These are phyloP conservation scores for Septoria petroselini DNA, from an alignment of 2,329 filamentous ascomycete genomes.

Conservation along the genomic window DNA sequence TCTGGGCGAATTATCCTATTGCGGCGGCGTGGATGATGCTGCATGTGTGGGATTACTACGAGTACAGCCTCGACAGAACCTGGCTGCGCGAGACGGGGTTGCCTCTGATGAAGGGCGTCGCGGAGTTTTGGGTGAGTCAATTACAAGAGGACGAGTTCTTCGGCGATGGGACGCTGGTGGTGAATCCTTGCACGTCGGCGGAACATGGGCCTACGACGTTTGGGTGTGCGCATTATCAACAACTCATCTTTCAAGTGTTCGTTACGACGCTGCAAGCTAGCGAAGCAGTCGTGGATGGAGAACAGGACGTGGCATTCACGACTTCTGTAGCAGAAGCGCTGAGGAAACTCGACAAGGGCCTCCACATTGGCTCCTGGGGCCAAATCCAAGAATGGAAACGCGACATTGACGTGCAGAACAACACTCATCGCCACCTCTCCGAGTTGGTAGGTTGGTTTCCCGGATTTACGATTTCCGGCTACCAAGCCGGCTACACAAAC, in stretches of 20 bases:
- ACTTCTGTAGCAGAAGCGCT: slow-evolving; percentile 44
- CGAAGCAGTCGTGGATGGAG: slow-evolving; percentile 25
- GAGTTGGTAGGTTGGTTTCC: slow-evolving; percentile 58
- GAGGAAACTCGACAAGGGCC: slow-evolving; percentile 50
- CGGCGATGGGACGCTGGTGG: slow-evolving; percentile 53
- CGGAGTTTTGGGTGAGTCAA: slow-evolving; percentile 57
- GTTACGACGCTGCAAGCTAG: slow-evolving; percentile 31
- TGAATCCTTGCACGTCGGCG: slow-evolving; percentile 58
- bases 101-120: slow-evolving; percentile 53
- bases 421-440: slow-evolving; percentile 55
- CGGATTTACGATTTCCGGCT: slow-evolving; percentile 50
- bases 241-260: slow-evolving; percentile 47
- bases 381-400: slow-evolving; percentile 54
- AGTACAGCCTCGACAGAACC: slow-evolving; percentile 49
- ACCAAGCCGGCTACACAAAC: slow-evolving; percentile 45
- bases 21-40: slow-evolving; percentile 60
- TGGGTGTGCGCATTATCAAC: slow-evolving; percentile 55
- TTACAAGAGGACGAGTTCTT: slow-evolving; percentile 51
- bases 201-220: slow-evolving; percentile 55
- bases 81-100: slow-evolving; percentile 52
- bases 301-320: slow-evolving; percentile 27
- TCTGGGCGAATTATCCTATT: slow-evolving; percentile 47
- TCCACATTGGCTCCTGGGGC: slow-evolving; percentile 47
- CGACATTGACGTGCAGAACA: slow-evolving; percentile 43
- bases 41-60: slow-evolving; percentile 57